phyloP scores from a whole-genome alignment of 192 early-diverging fungal genomes.

The Podila clonocystis region DNA sequence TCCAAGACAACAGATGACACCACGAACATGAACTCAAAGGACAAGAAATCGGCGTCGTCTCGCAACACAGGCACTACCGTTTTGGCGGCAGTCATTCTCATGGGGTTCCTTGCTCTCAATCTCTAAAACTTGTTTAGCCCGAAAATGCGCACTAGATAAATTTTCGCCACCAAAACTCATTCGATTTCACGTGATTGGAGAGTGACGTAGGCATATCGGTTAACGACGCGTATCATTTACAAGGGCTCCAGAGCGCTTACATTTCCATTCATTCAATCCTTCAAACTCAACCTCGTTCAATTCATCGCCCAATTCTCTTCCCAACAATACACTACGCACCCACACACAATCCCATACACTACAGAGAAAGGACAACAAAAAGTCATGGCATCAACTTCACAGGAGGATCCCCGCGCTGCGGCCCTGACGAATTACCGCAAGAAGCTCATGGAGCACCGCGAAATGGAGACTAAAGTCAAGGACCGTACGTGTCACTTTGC shows the following conservation, averaged over 20 bases:
- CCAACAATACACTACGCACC: background rate
- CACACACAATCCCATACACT: background rate
- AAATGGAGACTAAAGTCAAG: slow-evolving; percentile 96
- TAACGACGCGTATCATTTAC: no score
- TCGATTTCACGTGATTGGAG: background rate
- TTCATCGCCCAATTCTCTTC: background rate
- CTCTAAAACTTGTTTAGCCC: background rate
- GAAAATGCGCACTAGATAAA: background rate
- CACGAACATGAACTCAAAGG: background rate
- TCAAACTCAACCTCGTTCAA: background rate
- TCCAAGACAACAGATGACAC: background rate
- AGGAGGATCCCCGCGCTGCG: slow-evolving; percentile 75
- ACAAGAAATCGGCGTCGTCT: background rate
- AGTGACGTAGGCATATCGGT: background rate
- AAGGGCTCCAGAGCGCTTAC: background rate
- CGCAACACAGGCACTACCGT: background rate
- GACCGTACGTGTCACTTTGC: slow-evolving; percentile 67
- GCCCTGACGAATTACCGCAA: slow-evolving; percentile 88
- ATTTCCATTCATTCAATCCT: background rate
- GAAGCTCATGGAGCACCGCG: slow-evolving; percentile 91
- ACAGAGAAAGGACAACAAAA: background rate
- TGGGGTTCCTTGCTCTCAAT: background rate
- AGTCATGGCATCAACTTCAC: slow-evolving; percentile 34
- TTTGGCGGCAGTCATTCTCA: background rate
- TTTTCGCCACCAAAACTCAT: background rate